Evolutionary conservation across 768 basidiomycete genomes (phyloP).

Genomic region (Multifurca ochricompacta): DNA sequence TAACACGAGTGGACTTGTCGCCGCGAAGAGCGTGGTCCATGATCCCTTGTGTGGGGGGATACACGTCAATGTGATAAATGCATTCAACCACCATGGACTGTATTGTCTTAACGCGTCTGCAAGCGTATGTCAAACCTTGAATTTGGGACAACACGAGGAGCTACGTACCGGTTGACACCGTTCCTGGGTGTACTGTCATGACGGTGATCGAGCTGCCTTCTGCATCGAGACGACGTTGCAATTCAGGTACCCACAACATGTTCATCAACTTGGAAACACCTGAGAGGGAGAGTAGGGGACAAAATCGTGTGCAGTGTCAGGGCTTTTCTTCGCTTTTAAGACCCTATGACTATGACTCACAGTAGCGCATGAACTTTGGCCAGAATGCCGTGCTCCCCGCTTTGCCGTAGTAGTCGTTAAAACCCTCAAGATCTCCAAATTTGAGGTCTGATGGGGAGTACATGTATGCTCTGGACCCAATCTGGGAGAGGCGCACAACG

Average conservation of each 20-base stretch:
- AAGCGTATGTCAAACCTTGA: neutral
- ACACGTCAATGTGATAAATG: neutral
- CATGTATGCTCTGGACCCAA: neutral
- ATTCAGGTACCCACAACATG: neutral
- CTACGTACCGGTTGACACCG: neutral
- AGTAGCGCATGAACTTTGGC: neutral
- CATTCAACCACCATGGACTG: slow-evolving; percentile 2
- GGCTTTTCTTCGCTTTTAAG: no score
- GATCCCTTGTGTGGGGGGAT: neutral
- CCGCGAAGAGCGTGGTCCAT: slow-evolving; percentile 3
- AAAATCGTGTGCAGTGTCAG: no score
- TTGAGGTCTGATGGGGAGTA: neutral
- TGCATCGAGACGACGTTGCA: neutral
- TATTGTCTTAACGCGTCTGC: neutral
- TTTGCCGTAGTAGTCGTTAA: neutral
- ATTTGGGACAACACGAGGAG: neutral
- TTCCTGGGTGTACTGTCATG: neutral
- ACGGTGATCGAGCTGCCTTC: neutral
- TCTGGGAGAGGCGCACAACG: neutral
- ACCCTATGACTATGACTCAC: no score
- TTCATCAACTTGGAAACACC: slow-evolving; percentile 4
- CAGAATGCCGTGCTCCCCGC: neutral
- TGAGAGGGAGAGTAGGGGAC: no score
- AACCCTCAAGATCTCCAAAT: neutral
- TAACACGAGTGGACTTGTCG: neutral